Evolutionary conservation across 129 eudicot species (phyloP), one percentile per base, ranked within the genome.

Genomic region (Helichrysum umbraculigerum): DNA sequence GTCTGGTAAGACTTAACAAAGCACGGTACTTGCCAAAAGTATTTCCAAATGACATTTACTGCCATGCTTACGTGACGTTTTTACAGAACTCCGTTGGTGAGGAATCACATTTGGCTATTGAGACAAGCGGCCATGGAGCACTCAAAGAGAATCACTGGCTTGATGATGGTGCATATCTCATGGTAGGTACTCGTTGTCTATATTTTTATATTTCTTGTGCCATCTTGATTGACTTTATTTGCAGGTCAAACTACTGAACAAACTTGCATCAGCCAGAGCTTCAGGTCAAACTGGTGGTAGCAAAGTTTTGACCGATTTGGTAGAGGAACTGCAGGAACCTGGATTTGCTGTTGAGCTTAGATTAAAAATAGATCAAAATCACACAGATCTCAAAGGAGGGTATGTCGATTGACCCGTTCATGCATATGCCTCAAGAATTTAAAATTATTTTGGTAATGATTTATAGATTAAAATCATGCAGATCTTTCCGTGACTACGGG

Each of bases 51-150:
- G 19, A 33, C 71, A 69, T 54, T 70, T 42, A 33, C 47, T 52
- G 32, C 68, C 52, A 71, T 57, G 68, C 35, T 77, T 25, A 47
- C 63, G 6, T 47, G 56, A 9, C 75, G 6, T 54, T 68, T 21
- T 58, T 15, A 54, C 87, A 94, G 99, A 94, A 94, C 77, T 82
- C 92, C n/a, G 82, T 84, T 79, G 99, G 97, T n/a, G 99, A 85
- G 76, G 99, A 94, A 84, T 89, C 99, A 58, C 92, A 94, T 84
- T 83, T 94, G 82, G 99, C 99, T 61, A 94, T 94, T 32, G 99
- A 94, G 83, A 94, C 99, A 73, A 94, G 99, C 83, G 99, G 99
- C 41, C 99, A 94, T 83, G 99, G 99, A 52, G 99, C 99, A 44
- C 93, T 91, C 7, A 94, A 94, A 93, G 99, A 94, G 88, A 94